Evolutionary conservation across 2,329 filamentous ascomycete species (phyloP), one percentile per base, ranked within the genome.

Genomic region (Lachnellula arida): DNA sequence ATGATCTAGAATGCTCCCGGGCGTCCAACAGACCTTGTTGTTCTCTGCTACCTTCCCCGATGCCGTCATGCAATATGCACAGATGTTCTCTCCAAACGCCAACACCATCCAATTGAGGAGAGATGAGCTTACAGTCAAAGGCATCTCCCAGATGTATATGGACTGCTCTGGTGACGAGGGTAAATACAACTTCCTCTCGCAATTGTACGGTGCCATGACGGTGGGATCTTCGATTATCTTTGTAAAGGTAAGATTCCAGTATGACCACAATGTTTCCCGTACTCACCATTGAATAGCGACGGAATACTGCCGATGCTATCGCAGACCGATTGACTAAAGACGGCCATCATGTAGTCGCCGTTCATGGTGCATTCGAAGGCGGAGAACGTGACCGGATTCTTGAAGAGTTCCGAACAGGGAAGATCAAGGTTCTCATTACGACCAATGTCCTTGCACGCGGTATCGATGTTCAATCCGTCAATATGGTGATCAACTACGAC

Each of bases 171-270:
- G 81, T 35, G 89, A 95, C 63, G 76, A 85, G 37, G 85, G 89
- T 67, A 97, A 97, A 72, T 99, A 96, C 70, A 83, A 88, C 37
- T 86, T 89, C 55, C 83, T 99, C 7, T 88, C 95, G 71, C 90
- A 93, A 70, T 88, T 99, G 57, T 99, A 99, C 70, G 92, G 93
- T 56, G 78, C 97, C 46, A 93, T 99, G 83, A 97, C 92, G 15
- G 91, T 97, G 66, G 92, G 92, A 5, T 96, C 93, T 7, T 97
- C 94, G 0, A 96, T 99, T 69, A 97, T 99, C 66, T 99, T 99
- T 69, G 93, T 97, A 72, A 90, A 87, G 80, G 90, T 92, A 76
- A 59, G 11, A 17, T 6, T 28, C n/a, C 3, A 22, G 39, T 34
- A 15, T 35, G 15, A 51, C 7, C 2, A 46, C n/a, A 14, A 5